phyloP scores from a whole-genome alignment of 2,329 filamentous ascomycete species.

The Cladobotryum protrusum region DNA sequence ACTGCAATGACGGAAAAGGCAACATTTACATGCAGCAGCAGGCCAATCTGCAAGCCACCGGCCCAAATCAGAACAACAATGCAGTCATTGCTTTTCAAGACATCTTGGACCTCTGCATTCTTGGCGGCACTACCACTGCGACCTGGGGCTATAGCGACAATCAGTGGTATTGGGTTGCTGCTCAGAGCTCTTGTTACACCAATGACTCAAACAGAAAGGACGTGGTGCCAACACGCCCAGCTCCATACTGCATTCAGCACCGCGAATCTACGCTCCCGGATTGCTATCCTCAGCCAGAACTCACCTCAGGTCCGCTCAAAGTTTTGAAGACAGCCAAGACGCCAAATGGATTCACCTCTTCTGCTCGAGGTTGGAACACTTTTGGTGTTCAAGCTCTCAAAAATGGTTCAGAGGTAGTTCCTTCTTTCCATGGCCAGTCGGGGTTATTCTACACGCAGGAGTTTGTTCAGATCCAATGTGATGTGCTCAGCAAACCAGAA shows the following conservation, averaged over 20 bases:
- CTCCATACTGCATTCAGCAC: conserved; percentile 6
- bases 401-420: conserved; percentile 2
- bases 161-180: conserved; percentile 7
- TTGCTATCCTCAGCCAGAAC: conserved; percentile 3
- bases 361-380: conserved; percentile 8
- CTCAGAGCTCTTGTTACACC: neutral
- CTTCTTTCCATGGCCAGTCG: conserved; percentile 8
- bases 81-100: conserved; percentile 2
- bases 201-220: neutral
- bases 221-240: conserved; percentile 3
- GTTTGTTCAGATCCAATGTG: conserved; percentile 12
- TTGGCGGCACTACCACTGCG: neutral
- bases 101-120: conserved; percentile 5
- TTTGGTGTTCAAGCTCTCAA: conserved; percentile 5
- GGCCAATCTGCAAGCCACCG: neutral
- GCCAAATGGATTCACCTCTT: conserved; percentile 1
- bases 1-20: conserved; percentile 1
- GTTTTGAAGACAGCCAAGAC: conserved; percentile 4
- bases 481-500: conserved; percentile 3
- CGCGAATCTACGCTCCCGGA: conserved; percentile 1
- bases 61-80: conserved; percentile 1
- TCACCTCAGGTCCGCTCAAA: neutral
- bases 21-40: conserved; percentile 10
- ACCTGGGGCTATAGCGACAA: conserved; percentile 6
- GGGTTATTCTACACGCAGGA: conserved; percentile 7